Percentiles rank a stretch among this genome's conserved stretches.
phyloP scores from a whole-genome alignment of 345 rosid genomes.

The Aquilaria sinensis region DNA sequence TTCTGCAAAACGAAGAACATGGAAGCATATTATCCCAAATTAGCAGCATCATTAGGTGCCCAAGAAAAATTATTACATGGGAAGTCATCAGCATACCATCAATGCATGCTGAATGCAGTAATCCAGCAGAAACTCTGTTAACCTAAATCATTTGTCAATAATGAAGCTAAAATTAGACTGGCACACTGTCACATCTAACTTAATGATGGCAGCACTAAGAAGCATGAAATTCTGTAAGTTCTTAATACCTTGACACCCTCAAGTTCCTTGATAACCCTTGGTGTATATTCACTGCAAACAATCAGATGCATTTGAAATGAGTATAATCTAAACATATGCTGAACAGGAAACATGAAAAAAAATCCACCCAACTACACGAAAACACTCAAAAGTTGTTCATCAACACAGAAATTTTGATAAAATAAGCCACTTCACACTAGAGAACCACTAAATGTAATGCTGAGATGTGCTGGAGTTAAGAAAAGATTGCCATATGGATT shows the following conservation, averaged over 20 bases:
- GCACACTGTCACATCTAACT: conserved; percentile 7
- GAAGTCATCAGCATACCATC: conserved; percentile 48
- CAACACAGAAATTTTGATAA: conserved; percentile 3
- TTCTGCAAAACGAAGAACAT: conserved; percentile 41
- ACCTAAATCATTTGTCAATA: conserved; percentile 38
- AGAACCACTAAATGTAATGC: too few relatives aligned
- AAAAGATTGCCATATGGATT: too few relatives aligned
- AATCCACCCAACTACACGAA: too few relatives aligned
- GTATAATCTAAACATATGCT: conserved; percentile 6
- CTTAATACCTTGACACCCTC: conserved; percentile 69
- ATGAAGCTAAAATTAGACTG: conserved; percentile 19
- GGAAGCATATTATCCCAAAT: background rate
- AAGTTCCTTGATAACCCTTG: conserved; percentile 85
- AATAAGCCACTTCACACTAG: background rate
- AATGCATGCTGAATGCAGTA: conserved; percentile 81
- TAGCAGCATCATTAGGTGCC: background rate
- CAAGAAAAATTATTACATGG: conserved; percentile 6
- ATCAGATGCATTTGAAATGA: conserved; percentile 7
- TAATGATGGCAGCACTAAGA: conserved; percentile 12
- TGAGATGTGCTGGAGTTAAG: too few relatives aligned
- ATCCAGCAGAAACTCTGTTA: conserved; percentile 72
- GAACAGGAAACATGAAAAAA: conserved; percentile 13
- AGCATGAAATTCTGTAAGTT: conserved; percentile 3
- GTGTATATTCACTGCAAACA: conserved; percentile 80
- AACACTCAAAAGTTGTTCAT: too few relatives aligned